phyloP scores from a whole-genome alignment of 768 basidiomycete species.

The Kwoniella newhampshirensis region DNA sequence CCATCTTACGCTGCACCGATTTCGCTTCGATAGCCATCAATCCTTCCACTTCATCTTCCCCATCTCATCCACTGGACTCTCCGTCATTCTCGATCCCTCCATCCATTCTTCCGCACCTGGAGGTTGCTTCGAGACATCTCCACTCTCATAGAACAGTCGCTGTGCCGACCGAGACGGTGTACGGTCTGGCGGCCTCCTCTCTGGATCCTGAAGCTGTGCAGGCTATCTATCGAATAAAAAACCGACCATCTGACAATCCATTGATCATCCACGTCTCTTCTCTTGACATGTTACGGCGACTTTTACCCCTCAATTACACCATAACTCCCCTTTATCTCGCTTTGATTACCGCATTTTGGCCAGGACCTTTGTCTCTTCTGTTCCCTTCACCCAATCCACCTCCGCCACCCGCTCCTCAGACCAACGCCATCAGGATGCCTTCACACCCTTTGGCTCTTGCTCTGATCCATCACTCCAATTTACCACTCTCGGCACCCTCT shows the following conservation, averaged over 20 bases:
- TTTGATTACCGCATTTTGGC: constrained; percentile 87
- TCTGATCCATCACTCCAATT: constrained; percentile 70
- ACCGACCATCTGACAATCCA: constrained; percentile 91
- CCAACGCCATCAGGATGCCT: constrained; percentile 84
- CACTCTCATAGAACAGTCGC: constrained; percentile 58
- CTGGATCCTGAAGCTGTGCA: constrained; percentile 61
- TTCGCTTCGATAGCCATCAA: constrained; percentile 21
- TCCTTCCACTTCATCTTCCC: constrained; percentile 18
- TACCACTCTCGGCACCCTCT: constrained; percentile 88
- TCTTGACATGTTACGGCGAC: constrained; percentile 68
- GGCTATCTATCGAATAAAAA: constrained; percentile 82
- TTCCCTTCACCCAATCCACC: constrained; percentile 68
- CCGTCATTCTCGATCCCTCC: constrained; percentile 36
- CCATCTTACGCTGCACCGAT: constrained; percentile 39
- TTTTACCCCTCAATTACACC: constrained; percentile 66
- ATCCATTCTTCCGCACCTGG: constrained; percentile 25
- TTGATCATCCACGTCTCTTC: constrained; percentile 96
- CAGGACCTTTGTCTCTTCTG: constrained; percentile 85
- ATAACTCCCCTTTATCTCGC: constrained; percentile 67
- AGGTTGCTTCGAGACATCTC: constrained; percentile 40
- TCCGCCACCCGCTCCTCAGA: constrained; percentile 44
- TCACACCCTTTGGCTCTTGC: constrained; percentile 89
- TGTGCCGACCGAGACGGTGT: constrained; percentile 97
- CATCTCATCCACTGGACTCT: constrained; percentile 32
- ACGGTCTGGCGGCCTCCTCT: constrained; percentile 90